Evolutionary conservation across 2,329 filamentous ascomycete species (phyloP), one percentile per base, ranked within the genome.

Genomic region (Colletotrichum australisinense): DNA sequence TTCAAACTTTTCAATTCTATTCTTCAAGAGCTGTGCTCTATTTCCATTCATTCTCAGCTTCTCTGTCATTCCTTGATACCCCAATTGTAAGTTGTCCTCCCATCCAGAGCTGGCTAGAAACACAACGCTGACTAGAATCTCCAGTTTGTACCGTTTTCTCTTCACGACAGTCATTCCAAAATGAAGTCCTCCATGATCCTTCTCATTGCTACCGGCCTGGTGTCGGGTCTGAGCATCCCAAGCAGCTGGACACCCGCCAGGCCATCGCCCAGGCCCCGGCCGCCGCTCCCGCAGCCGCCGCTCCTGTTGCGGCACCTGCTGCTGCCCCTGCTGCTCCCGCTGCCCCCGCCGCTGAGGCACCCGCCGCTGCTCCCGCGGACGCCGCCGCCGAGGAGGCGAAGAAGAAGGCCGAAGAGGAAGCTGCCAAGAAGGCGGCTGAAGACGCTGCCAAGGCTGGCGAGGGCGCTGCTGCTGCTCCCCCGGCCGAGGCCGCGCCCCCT

Each of bases 151-250:
- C 56, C 38, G 52, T 62, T 67, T 67, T 73, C 28, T 19, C 19
- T 66, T 66, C 62, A 57, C 60, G n/a, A 73, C 62, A 66, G 49
- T 71, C 46, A 59, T 63, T 55, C 58, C 75, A 78, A 68, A 64
- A 80, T 80, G 79, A 81, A 78, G 77, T 77, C 78, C 52, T 69
- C 75, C 71, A 75, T 78, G 53, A 49, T 81, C 30, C 70, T 81
- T 60, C 74, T 80, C 49, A 35, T 81, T 46, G 76, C 80, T 35
- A 77, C 77, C 72, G 78, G 79, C 76, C 77, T 81, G 77, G 79
- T 76, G 72, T 79, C 80, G 71, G 80, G 77, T 59, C 75, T 77
- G 55, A 77, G 75, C 56, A 76, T 79, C 22, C 78, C 62, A 69
- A 69, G 58, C 68, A 58, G 46, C 65, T 68, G 46, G 64, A 59